These are phyloP conservation scores for Coriaria nepalensis DNA, from an alignment of 306 rosid genomes.

Conservation along the genomic window DNA sequence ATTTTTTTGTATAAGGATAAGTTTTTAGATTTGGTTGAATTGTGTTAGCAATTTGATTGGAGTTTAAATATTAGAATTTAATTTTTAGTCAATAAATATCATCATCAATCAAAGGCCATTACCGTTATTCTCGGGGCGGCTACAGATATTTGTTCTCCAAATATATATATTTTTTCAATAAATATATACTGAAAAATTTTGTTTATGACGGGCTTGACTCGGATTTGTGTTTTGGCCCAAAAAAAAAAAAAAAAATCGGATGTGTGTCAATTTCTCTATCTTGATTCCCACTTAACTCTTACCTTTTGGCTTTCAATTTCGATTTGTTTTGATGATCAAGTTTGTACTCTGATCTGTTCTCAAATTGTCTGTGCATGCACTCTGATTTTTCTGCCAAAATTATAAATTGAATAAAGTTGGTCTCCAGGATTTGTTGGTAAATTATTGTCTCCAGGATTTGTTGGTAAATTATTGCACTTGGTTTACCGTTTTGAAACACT, in stretches of 20 bases:
- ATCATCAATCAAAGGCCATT: no score
- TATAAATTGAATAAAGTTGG: constrained; percentile 9
- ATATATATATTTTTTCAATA: no score
- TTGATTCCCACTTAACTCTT: not conserved
- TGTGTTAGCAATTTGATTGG: constrained; percentile 18
- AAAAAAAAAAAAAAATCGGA: no score
- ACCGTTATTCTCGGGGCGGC: no score
- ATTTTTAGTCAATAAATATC: no score
- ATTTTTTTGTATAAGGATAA: no score
- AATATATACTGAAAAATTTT: no score
- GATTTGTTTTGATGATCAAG: not conserved
- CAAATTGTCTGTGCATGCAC: constrained; percentile 21
- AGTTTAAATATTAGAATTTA: no score
- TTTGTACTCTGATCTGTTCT: constrained; percentile 14
- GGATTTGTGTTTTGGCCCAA: constrained; percentile 18
- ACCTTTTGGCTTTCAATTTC: constrained; percentile 3
- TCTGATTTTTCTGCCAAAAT: constrained; percentile 7
- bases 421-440: not conserved
- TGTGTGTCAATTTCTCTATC: constrained; percentile 6
- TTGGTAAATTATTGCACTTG: no score
- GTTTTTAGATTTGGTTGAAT: constrained; percentile 17
- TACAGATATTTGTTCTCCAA: no score
- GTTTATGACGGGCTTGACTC: not conserved
- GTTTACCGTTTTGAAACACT: no score
- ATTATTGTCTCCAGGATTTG: not conserved